A percentile compares a stretch with the other conserved stretches of the same genome.
Evolutionary conservation across 495 filamentous ascomycete species (phyloP).

Genomic region (Schizothecium vesticola): DNA sequence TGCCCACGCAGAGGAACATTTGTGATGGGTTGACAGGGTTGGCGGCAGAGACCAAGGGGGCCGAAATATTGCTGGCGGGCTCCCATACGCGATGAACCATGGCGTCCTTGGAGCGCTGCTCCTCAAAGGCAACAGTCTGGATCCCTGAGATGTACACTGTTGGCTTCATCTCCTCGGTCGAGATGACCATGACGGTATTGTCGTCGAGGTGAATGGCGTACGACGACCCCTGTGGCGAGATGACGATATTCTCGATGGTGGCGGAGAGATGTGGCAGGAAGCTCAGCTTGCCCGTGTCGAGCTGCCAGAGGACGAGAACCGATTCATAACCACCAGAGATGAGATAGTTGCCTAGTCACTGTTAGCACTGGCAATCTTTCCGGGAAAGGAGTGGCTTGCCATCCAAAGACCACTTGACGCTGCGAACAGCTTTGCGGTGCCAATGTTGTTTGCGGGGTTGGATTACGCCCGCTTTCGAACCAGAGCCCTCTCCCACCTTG

Average conservation of each 20-base stretch:
- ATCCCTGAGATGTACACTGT: constrained; percentile 77
- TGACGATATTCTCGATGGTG: constrained; percentile 71
- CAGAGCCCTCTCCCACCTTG: constrained; percentile 38
- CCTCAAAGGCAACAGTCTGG: constrained; percentile 53
- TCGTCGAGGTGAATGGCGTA: constrained; percentile 83
- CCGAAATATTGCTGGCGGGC: constrained; percentile 25
- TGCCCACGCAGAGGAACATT: constrained; percentile 43
- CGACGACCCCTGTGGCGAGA: constrained; percentile 71
- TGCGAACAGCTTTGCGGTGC: constrained; percentile 77
- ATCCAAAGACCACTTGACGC: constrained; percentile 83
- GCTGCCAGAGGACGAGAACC: constrained; percentile 90
- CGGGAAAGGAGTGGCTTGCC: constrained; percentile 51
- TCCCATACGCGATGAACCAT: constrained; percentile 37
- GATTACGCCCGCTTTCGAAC: constrained; percentile 31
- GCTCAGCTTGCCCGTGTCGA: constrained; percentile 75
- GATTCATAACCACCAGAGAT: constrained; percentile 90
- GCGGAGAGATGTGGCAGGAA: constrained; percentile 84
- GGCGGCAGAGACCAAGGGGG: constrained; percentile 30
- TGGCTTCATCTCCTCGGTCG: constrained; percentile 77
- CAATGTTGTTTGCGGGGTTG: constrained; percentile 70
- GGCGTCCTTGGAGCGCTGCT: constrained; percentile 36
- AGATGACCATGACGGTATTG: constrained; percentile 83
- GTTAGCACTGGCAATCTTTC: constrained; percentile 12
- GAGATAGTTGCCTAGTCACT: constrained; percentile 75
- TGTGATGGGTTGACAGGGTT: constrained; percentile 37